Evolutionary conservation across 495 filamentous ascomycete species (phyloP), one percentile per base, ranked within the genome.

Genomic region (Xylaria grammica): DNA sequence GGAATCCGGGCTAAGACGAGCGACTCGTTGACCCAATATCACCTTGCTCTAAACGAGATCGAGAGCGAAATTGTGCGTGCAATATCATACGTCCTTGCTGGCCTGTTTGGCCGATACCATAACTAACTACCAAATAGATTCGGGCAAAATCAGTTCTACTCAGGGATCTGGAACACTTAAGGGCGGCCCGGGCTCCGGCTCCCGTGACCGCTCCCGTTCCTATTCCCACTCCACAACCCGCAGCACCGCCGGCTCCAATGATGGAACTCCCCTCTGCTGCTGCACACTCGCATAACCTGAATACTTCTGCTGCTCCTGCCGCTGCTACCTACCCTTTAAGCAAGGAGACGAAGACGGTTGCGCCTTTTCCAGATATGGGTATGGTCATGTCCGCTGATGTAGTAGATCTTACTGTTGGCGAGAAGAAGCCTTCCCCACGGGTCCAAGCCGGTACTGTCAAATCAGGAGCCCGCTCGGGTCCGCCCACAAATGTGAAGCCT

Each of bases 11-110:
- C 72, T 9, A 79, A 76, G 29, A 70, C 84, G 19, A 72, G 75
- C 7, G 71, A 71, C 8, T 72, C 75, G 8, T 69, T 78, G 26
- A 72, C 77, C 45, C 67, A 70, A 45, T 86, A 85, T 63, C 82
- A 85, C 44, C 68, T 67, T 49, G 78, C 78, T 19, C 64, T 85
- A n/a, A 81, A 85, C 59, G 81, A 85, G 4, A 38, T 86, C 2
- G 83, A 85, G 62, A 65, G 44, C 30, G 83, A 85, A 36, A 81
- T 86, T 54, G 84, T 86, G 73, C 67, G 81, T 67, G 20, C 58
- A 29, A 1, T 19, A 26, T 27, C 45, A 11, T 13, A n/a, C 26
- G 24, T 32, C 10, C 46, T 32, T 56, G 38, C n/a, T 44, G 13
- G 13, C 11, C 15, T 11, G 26, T 29, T 54, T 44, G 8, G 8